phyloP scores from a whole-genome alignment of 768 basidiomycete genomes.

The Arthromyces matolae region DNA sequence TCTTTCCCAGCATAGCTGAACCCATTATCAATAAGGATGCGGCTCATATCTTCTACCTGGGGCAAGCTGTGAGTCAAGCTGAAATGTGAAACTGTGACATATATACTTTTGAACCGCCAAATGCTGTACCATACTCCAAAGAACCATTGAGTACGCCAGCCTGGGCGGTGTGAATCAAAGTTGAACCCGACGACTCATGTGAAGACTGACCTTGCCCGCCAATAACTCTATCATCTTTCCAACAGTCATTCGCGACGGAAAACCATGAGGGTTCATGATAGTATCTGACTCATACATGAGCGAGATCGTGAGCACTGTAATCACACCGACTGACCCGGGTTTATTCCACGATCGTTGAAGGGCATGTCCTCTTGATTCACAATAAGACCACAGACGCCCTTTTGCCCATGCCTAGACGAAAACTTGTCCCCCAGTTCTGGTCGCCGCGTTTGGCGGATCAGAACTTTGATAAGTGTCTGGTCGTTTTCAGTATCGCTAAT shows the following conservation, averaged over 20 bases:
- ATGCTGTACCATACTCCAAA: conserved; percentile 92
- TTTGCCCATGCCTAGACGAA: conserved; percentile 96
- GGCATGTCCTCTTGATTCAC: conserved; percentile 99
- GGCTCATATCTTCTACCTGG: conserved; percentile 96
- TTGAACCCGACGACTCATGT: neutral
- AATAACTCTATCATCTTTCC: conserved; percentile 99
- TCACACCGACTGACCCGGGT: conserved; percentile 57
- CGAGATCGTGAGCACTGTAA: too few species aligned
- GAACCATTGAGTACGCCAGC: conserved; percentile 89
- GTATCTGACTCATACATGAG: conserved; percentile 56
- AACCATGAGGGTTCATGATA: conserved; percentile 99
- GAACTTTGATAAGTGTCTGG: conserved; percentile 93
- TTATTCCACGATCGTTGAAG: conserved; percentile 96
- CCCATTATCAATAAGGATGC: conserved; percentile 89
- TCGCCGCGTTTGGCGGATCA: conserved; percentile 93
- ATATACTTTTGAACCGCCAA: conserved; percentile 91
- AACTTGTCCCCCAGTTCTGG: conserved; percentile 99
- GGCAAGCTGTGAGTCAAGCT: conserved; percentile 6
- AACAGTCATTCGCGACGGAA: conserved; percentile 98
- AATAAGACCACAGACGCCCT: conserved; percentile 97
- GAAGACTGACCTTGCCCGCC: conserved; percentile 74
- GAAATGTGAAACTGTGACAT: neutral
- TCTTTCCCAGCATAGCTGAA: conserved; percentile 99
- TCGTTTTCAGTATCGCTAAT: conserved; percentile 96
- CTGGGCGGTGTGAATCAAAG: conserved; percentile 31